Percentiles rank a stretch among this genome's conserved stretches.
phyloP scores from a whole-genome alignment of 805 yeast species.

The Candida pini region DNA sequence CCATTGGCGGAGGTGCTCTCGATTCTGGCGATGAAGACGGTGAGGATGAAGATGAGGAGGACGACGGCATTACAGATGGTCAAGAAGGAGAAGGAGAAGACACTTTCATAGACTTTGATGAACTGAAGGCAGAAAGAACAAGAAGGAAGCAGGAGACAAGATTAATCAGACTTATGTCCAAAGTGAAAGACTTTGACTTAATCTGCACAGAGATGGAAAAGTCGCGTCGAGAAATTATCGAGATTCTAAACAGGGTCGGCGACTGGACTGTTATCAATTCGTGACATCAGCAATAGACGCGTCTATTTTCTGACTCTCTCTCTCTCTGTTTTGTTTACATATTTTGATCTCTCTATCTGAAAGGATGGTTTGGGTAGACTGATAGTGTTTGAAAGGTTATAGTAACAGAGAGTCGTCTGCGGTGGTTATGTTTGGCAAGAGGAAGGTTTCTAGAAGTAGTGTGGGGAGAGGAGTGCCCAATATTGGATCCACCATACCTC shows the following conservation, averaged over 20 bases:
- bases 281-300: slow-evolving; percentile 1
- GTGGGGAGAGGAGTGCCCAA: too few relatives aligned
- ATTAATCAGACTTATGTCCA: slow-evolving; percentile 41
- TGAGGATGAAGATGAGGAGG: not conserved
- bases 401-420: too few relatives aligned
- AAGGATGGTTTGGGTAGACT: too few relatives aligned
- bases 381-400: too few relatives aligned
- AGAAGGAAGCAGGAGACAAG: slow-evolving; percentile 27
- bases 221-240: slow-evolving; percentile 51
- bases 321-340: not conserved
- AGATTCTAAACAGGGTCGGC: slow-evolving; percentile 37
- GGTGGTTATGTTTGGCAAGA: too few relatives aligned
- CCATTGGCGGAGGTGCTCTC: too few relatives aligned
- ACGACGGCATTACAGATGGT: not conserved
- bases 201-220: slow-evolving; percentile 66
- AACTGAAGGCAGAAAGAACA: slow-evolving; percentile 16
- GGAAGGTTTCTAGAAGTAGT: too few relatives aligned
- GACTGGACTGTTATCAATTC: slow-evolving; percentile 43
- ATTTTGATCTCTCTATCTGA: too few relatives aligned
- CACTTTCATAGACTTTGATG: slow-evolving; percentile 15
- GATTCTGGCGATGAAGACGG: slow-evolving; percentile 1
- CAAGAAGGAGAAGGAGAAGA: slow-evolving; percentile 16
- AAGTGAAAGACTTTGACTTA: slow-evolving; percentile 53
- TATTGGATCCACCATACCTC: too few relatives aligned
- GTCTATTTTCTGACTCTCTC: not conserved